These are phyloP conservation scores for Phalaenopsis hybrid DNA, from an alignment of 116 monocot genomes.

Conservation along the genomic window DNA sequence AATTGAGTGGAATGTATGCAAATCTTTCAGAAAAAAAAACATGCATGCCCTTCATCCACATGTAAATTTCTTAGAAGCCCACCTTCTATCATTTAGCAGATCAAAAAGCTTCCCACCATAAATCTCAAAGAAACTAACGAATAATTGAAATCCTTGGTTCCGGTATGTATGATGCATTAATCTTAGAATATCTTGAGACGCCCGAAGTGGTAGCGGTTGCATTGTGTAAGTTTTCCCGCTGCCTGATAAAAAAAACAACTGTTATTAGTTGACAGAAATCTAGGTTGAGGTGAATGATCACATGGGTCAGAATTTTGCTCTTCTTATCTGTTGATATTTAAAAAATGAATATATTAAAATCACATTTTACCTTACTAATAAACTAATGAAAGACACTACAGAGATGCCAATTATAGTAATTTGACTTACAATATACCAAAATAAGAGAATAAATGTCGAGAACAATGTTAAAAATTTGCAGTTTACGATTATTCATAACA, in stretches of 20 bases:
- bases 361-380: not conserved
- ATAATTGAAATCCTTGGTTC: conserved; percentile 87
- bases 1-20: too few relatives aligned
- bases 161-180: conserved; percentile 80
- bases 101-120: conserved; percentile 98
- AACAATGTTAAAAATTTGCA: not conserved
- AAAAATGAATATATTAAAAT: not conserved
- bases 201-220: conserved; percentile 91
- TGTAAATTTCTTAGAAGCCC: conserved; percentile 9
- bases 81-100: conserved; percentile 96
- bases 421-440: not conserved
- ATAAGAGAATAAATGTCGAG: not conserved
- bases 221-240: conserved; percentile 99
- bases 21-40: too few relatives aligned
- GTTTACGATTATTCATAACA: not conserved
- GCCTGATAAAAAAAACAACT: conserved; percentile 33
- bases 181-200: conserved; percentile 88
- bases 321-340: not conserved
- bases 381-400: not conserved
- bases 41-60: not conserved
- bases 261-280: not conserved
- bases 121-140: conserved; percentile 98
- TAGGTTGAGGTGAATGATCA: not conserved
- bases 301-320: not conserved
- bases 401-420: not conserved